Evolutionary conservation across 495 filamentous ascomycete genomes (phyloP).

Genomic region (Hypoxylon crocopeplum): DNA sequence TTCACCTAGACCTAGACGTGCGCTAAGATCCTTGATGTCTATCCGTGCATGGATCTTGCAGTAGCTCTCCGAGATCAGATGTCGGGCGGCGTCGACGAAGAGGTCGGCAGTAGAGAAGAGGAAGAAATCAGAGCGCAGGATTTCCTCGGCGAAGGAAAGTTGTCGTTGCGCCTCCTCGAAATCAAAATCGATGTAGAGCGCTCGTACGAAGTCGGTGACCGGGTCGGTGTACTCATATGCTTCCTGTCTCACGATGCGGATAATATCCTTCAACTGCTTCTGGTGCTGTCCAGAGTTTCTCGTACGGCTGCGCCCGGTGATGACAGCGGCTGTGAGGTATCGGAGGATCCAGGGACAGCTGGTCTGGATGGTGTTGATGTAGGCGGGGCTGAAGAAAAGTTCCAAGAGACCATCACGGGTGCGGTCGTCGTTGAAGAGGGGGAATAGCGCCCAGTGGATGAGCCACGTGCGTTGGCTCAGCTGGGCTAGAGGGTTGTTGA

Average conservation of each 20-base stretch:
- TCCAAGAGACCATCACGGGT: constrained; percentile 90
- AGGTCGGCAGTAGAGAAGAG: constrained; percentile 80
- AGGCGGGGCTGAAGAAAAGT: constrained; percentile 92
- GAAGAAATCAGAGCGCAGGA: constrained; percentile 95
- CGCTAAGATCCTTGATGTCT: constrained; percentile 95
- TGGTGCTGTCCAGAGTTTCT: constrained; percentile 88
- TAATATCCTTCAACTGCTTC: constrained; percentile 96
- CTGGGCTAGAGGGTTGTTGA: constrained; percentile 94
- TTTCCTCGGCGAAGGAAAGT: constrained; percentile 87
- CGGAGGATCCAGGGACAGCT: constrained; percentile 96
- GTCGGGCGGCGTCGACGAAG: constrained; percentile 92
- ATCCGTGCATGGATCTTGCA: constrained; percentile 99
- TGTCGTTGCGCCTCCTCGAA: constrained; percentile 97
- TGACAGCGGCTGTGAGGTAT: constrained; percentile 93
- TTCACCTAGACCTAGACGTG: constrained; percentile 83
- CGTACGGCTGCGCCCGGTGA: constrained; percentile 86
- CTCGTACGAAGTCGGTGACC: constrained; percentile 93
- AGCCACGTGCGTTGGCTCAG: constrained; percentile 95
- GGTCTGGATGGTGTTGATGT: constrained; percentile 99
- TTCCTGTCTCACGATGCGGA: constrained; percentile 94
- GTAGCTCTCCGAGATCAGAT: constrained; percentile 97
- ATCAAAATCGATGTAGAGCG: constrained; percentile 96
- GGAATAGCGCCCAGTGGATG: constrained; percentile 98
- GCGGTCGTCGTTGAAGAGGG: constrained; percentile 96
- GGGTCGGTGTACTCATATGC: constrained; percentile 97